phyloP scores from a whole-genome alignment of 352 stramenopile genomes.

The Globisporangium paddicum region DNA sequence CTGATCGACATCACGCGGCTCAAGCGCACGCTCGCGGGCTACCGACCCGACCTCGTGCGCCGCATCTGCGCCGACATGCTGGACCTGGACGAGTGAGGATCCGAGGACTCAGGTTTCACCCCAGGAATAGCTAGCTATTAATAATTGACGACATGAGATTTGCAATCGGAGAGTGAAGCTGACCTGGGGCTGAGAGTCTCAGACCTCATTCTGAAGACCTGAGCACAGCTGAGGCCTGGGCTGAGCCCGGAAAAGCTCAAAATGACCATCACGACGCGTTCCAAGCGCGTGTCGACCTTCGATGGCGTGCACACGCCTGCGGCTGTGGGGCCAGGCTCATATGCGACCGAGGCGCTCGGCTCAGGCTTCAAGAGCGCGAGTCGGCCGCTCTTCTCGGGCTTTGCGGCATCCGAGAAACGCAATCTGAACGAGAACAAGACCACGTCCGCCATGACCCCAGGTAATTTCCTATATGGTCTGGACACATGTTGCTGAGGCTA shows the following conservation, averaged over 20 bases:
- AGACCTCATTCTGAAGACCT: neutral
- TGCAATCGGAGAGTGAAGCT: neutral
- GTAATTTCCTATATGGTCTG: conserved; percentile 2
- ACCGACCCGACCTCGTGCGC: conserved; percentile 50
- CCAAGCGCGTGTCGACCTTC: conserved; percentile 66
- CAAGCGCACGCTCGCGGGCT: conserved; percentile 41
- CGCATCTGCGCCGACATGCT: conserved; percentile 37
- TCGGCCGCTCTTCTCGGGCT: conserved; percentile 56
- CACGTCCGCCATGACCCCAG: conserved; percentile 70
- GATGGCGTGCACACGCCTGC: conserved; percentile 36
- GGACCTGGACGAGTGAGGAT: conserved; percentile 19
- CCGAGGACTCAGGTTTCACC: neutral
- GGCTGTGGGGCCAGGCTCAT: conserved; percentile 59
- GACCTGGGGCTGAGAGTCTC: neutral
- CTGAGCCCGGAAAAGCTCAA: neutral
- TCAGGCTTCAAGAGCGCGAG: conserved; percentile 42
- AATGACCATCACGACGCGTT: conserved; percentile 81
- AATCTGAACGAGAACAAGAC: conserved; percentile 78
- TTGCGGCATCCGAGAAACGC: conserved; percentile 64
- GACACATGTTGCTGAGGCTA: neutral
- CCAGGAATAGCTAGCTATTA: conserved; percentile 4
- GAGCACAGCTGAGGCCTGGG: neutral
- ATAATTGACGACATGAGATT: neutral
- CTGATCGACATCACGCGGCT: conserved; percentile 39
- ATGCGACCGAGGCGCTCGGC: conserved; percentile 40